phyloP scores from a whole-genome alignment of 139 green algal species.

The Tetraselmis striata region DNA sequence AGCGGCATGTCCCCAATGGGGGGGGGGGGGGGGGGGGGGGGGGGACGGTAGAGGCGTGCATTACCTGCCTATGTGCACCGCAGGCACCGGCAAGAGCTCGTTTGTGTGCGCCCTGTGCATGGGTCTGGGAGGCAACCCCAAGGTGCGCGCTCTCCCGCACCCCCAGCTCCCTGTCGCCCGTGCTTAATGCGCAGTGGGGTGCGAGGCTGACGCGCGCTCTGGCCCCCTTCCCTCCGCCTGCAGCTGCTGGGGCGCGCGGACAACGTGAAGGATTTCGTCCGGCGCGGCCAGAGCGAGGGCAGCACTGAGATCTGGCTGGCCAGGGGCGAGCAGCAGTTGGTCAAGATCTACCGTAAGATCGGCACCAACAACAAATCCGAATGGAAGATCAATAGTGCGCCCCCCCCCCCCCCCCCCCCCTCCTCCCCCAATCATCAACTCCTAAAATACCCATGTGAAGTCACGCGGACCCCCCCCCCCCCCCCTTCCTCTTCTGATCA shows the following conservation, averaged over 20 bases:
- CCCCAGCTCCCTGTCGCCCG: neutral
- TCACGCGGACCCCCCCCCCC: too few species aligned
- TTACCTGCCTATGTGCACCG: too few species aligned
- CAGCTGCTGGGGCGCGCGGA: conserved; percentile 76
- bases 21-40: too few species aligned
- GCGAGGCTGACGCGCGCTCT: too few species aligned
- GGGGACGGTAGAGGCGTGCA: too few species aligned
- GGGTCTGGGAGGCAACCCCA: conserved; percentile 63
- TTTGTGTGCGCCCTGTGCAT: conserved; percentile 88
- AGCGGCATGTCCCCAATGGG: too few species aligned
- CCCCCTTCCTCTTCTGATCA: too few species aligned
- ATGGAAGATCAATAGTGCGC: conserved; percentile 57
- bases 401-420: too few species aligned
- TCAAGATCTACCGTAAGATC: conserved; percentile 27
- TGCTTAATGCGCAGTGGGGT: too few species aligned
- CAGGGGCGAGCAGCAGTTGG: conserved; percentile 19
- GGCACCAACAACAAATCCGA: conserved; percentile 39
- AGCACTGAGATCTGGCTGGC: conserved; percentile 67
- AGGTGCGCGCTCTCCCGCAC: conserved; percentile 1
- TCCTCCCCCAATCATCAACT: too few species aligned
- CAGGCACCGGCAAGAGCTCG: conserved; percentile 87
- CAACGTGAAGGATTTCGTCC: conserved; percentile 71
- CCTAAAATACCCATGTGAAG: too few species aligned
- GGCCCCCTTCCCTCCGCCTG: too few species aligned
- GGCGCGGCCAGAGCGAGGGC: conserved; percentile 40